phyloP scores from a whole-genome alignment of 2,329 filamentous ascomycete species.

The Pseudocercospora macadamiae region DNA sequence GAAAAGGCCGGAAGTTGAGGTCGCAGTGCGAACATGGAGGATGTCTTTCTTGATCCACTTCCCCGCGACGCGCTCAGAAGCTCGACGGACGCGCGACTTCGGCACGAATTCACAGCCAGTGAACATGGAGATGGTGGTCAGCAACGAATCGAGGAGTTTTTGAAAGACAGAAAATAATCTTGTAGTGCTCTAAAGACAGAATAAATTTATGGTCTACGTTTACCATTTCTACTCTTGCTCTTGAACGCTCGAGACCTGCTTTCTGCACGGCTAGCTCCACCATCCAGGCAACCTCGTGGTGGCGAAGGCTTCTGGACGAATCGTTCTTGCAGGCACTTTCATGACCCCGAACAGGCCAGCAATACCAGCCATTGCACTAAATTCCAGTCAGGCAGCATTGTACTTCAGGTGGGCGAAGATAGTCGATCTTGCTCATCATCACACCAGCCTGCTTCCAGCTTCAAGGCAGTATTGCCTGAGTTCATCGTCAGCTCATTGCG shows the following conservation, averaged over 20 bases:
- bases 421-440: too few species aligned
- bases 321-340: background rate
- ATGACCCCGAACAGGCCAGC: background rate
- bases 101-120: background rate
- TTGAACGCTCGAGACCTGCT: background rate
- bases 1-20: background rate
- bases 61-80: background rate
- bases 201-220: too few species aligned
- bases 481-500: too few species aligned
- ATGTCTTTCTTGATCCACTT: background rate
- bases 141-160: background rate
- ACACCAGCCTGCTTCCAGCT: too few species aligned
- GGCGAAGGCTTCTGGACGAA: background rate
- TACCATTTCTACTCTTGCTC: too few species aligned
- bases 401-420: too few species aligned
- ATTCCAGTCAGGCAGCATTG: too few species aligned
- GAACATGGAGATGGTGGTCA: background rate
- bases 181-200: too few species aligned
- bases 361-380: too few species aligned
- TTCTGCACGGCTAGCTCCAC: background rate
- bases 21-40: conserved; percentile 1
- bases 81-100: too few species aligned
- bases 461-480: too few species aligned
- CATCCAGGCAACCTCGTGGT: background rate
- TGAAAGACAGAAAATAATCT: background rate